A percentile compares a stretch with the other conserved stretches of the same genome.
These are phyloP conservation scores for Flaveria linearis DNA, from an alignment of 129 eudicot genomes.

Conservation along the genomic window DNA sequence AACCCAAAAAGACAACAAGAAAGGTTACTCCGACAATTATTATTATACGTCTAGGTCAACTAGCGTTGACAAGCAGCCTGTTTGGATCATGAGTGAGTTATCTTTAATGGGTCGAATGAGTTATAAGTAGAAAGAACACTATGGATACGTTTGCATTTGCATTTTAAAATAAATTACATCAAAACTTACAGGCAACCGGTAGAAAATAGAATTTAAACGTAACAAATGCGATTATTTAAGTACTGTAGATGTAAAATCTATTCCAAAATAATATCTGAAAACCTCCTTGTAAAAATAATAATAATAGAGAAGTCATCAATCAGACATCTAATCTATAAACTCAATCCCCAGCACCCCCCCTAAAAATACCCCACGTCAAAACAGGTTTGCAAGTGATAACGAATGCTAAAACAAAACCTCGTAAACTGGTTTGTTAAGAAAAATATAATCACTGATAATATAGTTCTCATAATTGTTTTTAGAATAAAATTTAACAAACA, in stretches of 20 bases:
- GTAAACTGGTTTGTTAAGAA: neutral
- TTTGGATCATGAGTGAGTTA: neutral
- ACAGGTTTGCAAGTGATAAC: neutral
- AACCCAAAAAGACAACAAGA: neutral
- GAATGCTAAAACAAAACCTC: neutral
- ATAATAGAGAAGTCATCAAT: neutral
- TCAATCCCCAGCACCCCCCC: neutral
- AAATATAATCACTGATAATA: neutral
- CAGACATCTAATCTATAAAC: neutral
- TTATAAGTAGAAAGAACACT: neutral
- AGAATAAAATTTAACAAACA: neutral
- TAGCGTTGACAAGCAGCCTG: neutral
- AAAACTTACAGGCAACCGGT: neutral
- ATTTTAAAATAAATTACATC: neutral
- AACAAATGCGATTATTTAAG: neutral
- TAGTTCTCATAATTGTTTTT: neutral
- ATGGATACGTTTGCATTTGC: neutral
- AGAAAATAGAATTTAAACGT: neutral
- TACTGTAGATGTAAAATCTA: neutral
- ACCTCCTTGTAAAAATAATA: no score
- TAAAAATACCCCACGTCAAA: neutral
- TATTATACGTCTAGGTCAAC: neutral
- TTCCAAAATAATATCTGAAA: neutral
- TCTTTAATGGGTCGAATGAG: neutral
- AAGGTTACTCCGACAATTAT: neutral